Evolutionary conservation across 805 yeast genomes (phyloP), one percentile per base, ranked within the genome.

Genomic region (Yamadazyma insecticola): DNA sequence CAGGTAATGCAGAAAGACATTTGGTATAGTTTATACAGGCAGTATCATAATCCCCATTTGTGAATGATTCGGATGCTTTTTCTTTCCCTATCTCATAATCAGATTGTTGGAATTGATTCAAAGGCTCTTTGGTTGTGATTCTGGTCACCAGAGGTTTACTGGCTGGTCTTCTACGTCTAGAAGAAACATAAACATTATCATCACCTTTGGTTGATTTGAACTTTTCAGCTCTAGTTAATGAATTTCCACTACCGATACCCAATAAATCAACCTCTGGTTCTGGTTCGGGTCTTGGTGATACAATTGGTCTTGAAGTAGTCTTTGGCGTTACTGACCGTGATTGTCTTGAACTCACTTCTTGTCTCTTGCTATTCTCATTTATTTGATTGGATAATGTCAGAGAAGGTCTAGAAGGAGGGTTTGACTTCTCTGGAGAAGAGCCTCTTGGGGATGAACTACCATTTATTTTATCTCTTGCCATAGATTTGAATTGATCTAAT

Each of bases 1-100:
- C 43, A 0, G 96, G 94, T 2, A 88, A 60, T 3, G 75, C 48
- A 10, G 45, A 36, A 16, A 69, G 45, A 28, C 76, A 62, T 24
- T 70, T 61, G 19, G 74, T 66, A 50, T 84, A 92, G 32, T 68
- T 66, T 17, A 60, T 69, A 10, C 75, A 61, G 0, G 98, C 89
- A 4, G 61, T 50, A 4, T 76, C 53, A 51, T 81, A 92, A 52
- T 92, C 90, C 13, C 99, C 99, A n/a, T 76, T 70, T 34, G 75
- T 74, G 61, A 78, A 92, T 1, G 77, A 68, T 12, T 67, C 68
- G 5, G 75, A 60, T 5, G 88, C 98, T 16, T 67, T 67, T 6
- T 55, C 57, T 37, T 77, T 75, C 17, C 67, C 61, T 15, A 69
- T 70, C 6, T 64, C 61, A 61, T 78, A 44, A 60, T 61, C 58